These are phyloP conservation scores for Phanerodontia chrysosporium DNA, from an alignment of 768 basidiomycete species.

Conservation along the genomic window DNA sequence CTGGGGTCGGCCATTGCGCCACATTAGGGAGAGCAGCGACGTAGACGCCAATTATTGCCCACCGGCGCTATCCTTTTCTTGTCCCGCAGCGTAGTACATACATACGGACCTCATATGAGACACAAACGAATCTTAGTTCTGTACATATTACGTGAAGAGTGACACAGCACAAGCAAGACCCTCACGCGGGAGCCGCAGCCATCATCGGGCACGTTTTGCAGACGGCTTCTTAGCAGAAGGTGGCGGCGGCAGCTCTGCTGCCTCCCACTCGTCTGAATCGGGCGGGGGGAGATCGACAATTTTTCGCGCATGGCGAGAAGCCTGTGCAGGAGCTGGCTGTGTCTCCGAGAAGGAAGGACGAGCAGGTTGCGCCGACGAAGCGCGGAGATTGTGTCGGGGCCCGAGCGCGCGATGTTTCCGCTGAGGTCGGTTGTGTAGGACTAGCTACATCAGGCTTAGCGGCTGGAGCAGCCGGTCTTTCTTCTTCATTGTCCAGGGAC, in stretches of 20 bases:
- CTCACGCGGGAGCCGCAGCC: too few relatives aligned
- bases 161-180: neutral
- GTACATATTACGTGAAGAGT: neutral
- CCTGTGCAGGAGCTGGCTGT: neutral
- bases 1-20: too few relatives aligned
- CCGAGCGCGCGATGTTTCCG: neutral
- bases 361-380: neutral
- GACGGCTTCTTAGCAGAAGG: constrained; percentile 1
- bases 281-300: constrained; percentile 31
- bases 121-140: neutral
- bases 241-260: constrained; percentile 23
- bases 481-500: constrained; percentile 24
- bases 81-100: too few relatives aligned
- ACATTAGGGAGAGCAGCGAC: too few relatives aligned
- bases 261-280: constrained; percentile 34
- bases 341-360: neutral
- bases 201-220: neutral
- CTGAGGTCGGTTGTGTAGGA: neutral
- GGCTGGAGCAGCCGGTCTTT: neutral
- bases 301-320: neutral
- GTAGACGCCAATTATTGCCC: too few relatives aligned
- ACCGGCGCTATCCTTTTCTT: neutral
- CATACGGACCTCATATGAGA: neutral
- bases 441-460: neutral
- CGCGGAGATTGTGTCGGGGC: neutral